These are phyloP conservation scores for Plasmodium falciparum DNA, from an alignment of 169 alveolate genomes.

Conservation along the genomic window DNA sequence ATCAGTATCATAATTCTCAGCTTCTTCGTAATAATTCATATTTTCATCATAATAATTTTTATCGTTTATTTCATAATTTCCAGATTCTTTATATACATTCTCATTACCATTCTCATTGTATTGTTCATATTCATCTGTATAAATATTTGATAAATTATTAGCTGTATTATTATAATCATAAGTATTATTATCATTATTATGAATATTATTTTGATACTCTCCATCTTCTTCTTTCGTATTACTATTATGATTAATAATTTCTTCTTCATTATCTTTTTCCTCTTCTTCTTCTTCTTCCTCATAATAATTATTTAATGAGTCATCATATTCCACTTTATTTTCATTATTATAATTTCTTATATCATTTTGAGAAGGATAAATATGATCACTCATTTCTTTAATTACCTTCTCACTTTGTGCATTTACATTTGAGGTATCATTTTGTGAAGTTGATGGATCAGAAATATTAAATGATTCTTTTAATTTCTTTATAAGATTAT, in stretches of 20 bases:
- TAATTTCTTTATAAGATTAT: background rate
- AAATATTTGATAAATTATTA: slow-evolving; percentile 7
- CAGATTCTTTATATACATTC: slow-evolving; percentile 1
- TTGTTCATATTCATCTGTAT: slow-evolving; percentile 26
- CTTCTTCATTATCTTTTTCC: background rate
- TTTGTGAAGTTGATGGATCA: slow-evolving; percentile 18
- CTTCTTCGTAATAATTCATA: slow-evolving; percentile 8
- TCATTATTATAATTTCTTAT: slow-evolving; percentile 9
- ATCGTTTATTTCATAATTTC: background rate
- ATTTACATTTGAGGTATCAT: background rate
- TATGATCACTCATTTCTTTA: background rate
- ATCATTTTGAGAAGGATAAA: slow-evolving; percentile 18
- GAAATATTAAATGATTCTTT: background rate
- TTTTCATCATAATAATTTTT: slow-evolving; percentile 2
- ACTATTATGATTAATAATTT: slow-evolving; percentile 3
- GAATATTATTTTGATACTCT: background rate
- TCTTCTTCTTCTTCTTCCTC: slow-evolving; percentile 11
- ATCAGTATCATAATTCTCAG: slow-evolving; percentile 1
- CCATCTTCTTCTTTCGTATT: background rate
- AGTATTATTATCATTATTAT: slow-evolving; percentile 5
- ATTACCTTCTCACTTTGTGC: background rate
- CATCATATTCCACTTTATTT: slow-evolving; percentile 16
- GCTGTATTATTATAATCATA: slow-evolving; percentile 1
- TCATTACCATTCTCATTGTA: slow-evolving; percentile 22
- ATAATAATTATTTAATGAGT: slow-evolving; percentile 10